phyloP scores from a whole-genome alignment of 805 yeast species.

The Wickerhamiella parazyma region DNA sequence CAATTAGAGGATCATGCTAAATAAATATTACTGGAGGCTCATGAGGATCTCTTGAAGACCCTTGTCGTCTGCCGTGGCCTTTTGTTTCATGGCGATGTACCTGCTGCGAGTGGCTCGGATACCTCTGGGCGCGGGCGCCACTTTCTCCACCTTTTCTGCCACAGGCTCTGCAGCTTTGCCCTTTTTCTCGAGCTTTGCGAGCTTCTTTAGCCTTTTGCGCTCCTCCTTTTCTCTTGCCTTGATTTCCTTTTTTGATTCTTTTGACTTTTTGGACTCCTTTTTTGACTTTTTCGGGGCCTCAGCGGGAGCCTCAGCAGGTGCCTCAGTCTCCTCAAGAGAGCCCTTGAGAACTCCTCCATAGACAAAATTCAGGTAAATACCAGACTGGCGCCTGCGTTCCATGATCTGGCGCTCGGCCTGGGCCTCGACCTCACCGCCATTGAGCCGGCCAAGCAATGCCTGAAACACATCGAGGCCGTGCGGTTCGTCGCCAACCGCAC shows the following conservation, averaged over 20 bases:
- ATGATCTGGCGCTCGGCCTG: slow-evolving; percentile 36
- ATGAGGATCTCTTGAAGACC: slow-evolving; percentile 87
- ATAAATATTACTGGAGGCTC: slow-evolving; percentile 24
- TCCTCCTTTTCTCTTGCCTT: slow-evolving; percentile 16
- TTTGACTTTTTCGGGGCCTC: slow-evolving; percentile 19
- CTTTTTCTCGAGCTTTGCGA: slow-evolving; percentile 22
- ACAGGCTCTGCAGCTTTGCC: slow-evolving; percentile 9
- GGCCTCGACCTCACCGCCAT: slow-evolving; percentile 52
- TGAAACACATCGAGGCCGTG: slow-evolving; percentile 91
- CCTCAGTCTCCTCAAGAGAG: slow-evolving; percentile 47
- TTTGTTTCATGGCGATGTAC: slow-evolving; percentile 82
- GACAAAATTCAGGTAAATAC: slow-evolving; percentile 72
- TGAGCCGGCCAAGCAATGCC: slow-evolving; percentile 72
- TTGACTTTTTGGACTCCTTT: slow-evolving; percentile 10
- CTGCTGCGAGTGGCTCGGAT: slow-evolving; percentile 65
- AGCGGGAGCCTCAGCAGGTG: slow-evolving; percentile 19
- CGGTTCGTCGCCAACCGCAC: slow-evolving; percentile 53
- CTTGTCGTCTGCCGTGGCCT: slow-evolving; percentile 79
- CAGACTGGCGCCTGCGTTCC: slow-evolving; percentile 53
- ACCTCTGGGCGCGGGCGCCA: slow-evolving; percentile 31
- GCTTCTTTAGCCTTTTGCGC: slow-evolving; percentile 23
- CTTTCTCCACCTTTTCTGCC: slow-evolving; percentile 14
- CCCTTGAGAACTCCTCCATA: slow-evolving; percentile 72
- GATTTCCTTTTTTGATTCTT: slow-evolving; percentile 3
- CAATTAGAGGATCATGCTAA: background rate